These are phyloP conservation scores for Lathyrus oleraceus DNA, from an alignment of 306 rosid species.

Conservation along the genomic window DNA sequence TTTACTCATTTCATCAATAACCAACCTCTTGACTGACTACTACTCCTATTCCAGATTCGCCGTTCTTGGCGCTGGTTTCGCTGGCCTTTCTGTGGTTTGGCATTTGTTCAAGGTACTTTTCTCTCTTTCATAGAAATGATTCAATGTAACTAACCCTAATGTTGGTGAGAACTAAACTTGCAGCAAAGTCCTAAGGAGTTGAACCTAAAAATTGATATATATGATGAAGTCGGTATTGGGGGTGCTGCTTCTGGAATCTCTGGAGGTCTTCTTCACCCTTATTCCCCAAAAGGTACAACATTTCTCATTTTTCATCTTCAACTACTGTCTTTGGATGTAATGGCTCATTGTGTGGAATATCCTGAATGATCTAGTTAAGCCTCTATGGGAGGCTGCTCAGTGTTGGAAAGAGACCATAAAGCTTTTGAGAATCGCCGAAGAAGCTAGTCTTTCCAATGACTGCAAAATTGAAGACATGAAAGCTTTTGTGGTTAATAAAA, in stretches of 20 bases:
- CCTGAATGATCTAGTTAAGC: constrained; percentile 52
- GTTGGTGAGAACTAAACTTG: constrained; percentile 30
- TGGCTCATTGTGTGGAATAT: constrained; percentile 22
- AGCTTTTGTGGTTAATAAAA: constrained; percentile 48
- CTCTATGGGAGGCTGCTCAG: constrained; percentile 77
- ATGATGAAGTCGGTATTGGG: constrained; percentile 81
- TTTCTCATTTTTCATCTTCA: constrained; percentile 20
- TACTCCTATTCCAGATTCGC: constrained; percentile 49
- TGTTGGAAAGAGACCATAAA: constrained; percentile 84
- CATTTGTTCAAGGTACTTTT: constrained; percentile 59
- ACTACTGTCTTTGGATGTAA: not conserved
- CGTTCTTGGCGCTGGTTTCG: constrained; percentile 97
- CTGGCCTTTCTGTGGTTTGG: constrained; percentile 88
- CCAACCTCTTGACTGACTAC: not conserved
- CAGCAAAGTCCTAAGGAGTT: constrained; percentile 72
- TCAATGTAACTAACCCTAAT: not conserved
- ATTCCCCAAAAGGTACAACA: constrained; percentile 79
- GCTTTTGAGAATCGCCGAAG: constrained; percentile 75
- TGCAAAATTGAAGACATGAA: constrained; percentile 37
- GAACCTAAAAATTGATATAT: constrained; percentile 58
- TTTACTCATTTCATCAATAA: not conserved
- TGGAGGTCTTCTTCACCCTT: constrained; percentile 94
- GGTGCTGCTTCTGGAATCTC: constrained; percentile 95
- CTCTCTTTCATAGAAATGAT: not conserved
- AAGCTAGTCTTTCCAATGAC: constrained; percentile 44